phyloP scores from a whole-genome alignment of 2,329 filamentous ascomycete species.

The Curvularia hawaiiensis region DNA sequence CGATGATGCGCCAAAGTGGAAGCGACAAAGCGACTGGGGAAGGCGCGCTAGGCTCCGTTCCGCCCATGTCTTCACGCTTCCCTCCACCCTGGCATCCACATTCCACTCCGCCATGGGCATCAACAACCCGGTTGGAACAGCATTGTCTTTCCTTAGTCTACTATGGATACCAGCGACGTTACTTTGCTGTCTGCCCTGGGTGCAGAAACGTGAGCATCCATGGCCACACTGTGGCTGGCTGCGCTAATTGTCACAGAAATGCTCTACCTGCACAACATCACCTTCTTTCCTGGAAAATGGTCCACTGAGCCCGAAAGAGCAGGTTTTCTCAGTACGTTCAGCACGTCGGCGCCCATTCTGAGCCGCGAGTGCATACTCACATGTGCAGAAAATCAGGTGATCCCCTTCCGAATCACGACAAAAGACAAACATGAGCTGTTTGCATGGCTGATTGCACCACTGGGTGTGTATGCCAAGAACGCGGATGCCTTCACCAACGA shows the following conservation, averaged over 20 bases:
- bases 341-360: not conserved
- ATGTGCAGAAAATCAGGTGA: conserved; percentile 76
- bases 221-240: not conserved
- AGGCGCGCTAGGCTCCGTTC: conserved; percentile 6
- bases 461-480: conserved; percentile 74
- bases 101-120: conserved; percentile 27
- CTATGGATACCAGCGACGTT: conserved; percentile 44
- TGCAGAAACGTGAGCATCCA: conserved; percentile 38
- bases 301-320: conserved; percentile 45
- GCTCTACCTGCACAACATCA: conserved; percentile 45
- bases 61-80: not conserved
- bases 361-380: conserved; percentile 20
- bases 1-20: not conserved
- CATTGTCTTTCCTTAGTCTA: conserved; percentile 37
- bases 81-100: conserved; percentile 9
- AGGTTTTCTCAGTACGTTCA: conserved; percentile 41
- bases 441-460: conserved; percentile 88
- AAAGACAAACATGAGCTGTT: conserved; percentile 78
- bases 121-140: conserved; percentile 24
- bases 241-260: conserved; percentile 31
- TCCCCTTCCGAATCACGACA: conserved; percentile 77
- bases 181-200: conserved; percentile 44
- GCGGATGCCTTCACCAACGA: conserved; percentile 67
- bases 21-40: conserved; percentile 6
- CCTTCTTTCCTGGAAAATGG: conserved; percentile 44